phyloP scores from a whole-genome alignment of 1,139 yeast species.

The Scheffersomyces quercinus region DNA sequence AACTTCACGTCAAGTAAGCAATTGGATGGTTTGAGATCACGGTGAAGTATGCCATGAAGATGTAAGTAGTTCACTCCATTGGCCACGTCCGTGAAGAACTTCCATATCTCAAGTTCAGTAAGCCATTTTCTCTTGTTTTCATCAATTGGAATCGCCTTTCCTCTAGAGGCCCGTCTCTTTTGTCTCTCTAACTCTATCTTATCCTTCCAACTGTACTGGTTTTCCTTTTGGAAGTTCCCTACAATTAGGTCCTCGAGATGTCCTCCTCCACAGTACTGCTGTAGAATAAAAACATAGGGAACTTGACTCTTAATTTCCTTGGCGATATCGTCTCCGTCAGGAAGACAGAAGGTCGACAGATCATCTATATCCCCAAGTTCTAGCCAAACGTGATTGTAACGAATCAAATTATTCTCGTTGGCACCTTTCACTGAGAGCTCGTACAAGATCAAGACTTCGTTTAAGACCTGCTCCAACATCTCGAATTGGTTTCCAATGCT shows the following conservation, averaged over 20 bases:
- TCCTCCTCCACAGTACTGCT: constrained; percentile 88
- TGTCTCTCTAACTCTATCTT: constrained; percentile 25
- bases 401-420: constrained; percentile 61
- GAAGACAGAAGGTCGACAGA: constrained; percentile 31
- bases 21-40: constrained; percentile 88
- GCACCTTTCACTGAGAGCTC: constrained; percentile 45
- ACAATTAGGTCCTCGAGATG: constrained; percentile 70
- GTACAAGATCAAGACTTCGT: constrained; percentile 70
- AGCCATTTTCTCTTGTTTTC: constrained; percentile 24
- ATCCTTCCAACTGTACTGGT: constrained; percentile 26
- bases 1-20: constrained; percentile 58
- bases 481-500: constrained; percentile 75
- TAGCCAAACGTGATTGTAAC: constrained; percentile 90
- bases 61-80: constrained; percentile 75
- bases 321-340: constrained; percentile 9
- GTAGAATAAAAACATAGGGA: constrained; percentile 82
- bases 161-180: constrained; percentile 17
- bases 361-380: constrained; percentile 67
- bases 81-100: constrained; percentile 66
- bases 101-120: constrained; percentile 46
- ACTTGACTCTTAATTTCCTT: constrained; percentile 28
- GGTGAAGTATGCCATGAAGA: constrained; percentile 70
- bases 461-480: constrained; percentile 67
- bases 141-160: constrained; percentile 3
- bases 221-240: constrained; percentile 26